phyloP scores from a whole-genome alignment of 306 rosid genomes.

The Citrullus mucosospermus region DNA sequence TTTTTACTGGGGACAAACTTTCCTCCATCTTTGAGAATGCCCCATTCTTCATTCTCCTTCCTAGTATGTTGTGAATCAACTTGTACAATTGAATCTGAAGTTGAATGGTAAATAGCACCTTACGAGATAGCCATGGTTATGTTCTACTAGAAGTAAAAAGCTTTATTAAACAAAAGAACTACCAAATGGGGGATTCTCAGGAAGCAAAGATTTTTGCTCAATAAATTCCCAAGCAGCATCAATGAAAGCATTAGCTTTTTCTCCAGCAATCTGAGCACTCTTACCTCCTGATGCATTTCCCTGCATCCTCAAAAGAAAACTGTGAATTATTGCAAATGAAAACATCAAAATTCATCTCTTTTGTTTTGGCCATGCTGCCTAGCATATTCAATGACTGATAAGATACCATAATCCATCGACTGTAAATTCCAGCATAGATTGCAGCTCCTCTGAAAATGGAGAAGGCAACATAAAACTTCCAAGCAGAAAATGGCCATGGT shows the following conservation, averaged over 20 bases:
- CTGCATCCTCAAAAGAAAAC: constrained; percentile 33
- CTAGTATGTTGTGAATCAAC: constrained; percentile 22
- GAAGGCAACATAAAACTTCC: constrained; percentile 88
- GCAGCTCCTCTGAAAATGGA: constrained; percentile 78
- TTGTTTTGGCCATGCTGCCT: constrained; percentile 4
- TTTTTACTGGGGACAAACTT: constrained; percentile 53
- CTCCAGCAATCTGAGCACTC: constrained; percentile 54
- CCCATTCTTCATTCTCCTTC: constrained; percentile 28
- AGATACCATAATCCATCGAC: constrained; percentile 77
- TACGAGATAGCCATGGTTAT: constrained; percentile 11
- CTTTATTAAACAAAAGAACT: constrained; percentile 1
- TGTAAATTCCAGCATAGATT: constrained; percentile 75
- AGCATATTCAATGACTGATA: constrained; percentile 6
- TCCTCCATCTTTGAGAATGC: constrained; percentile 33
- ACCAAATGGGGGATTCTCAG: constrained; percentile 76
- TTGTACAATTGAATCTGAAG: constrained; percentile 21
- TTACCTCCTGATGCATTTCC: constrained; percentile 96
- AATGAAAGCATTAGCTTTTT: constrained; percentile 43
- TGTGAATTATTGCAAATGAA: not conserved
- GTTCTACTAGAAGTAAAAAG: not conserved
- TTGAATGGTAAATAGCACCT: constrained; percentile 15
- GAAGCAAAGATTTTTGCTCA: constrained; percentile 51
- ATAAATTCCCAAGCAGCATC: constrained; percentile 59
- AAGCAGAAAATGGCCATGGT: constrained; percentile 76
- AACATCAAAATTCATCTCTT: not conserved